These are phyloP conservation scores for Cordyceps cateniannulata DNA, from an alignment of 2,329 filamentous ascomycete species.

Conservation along the genomic window DNA sequence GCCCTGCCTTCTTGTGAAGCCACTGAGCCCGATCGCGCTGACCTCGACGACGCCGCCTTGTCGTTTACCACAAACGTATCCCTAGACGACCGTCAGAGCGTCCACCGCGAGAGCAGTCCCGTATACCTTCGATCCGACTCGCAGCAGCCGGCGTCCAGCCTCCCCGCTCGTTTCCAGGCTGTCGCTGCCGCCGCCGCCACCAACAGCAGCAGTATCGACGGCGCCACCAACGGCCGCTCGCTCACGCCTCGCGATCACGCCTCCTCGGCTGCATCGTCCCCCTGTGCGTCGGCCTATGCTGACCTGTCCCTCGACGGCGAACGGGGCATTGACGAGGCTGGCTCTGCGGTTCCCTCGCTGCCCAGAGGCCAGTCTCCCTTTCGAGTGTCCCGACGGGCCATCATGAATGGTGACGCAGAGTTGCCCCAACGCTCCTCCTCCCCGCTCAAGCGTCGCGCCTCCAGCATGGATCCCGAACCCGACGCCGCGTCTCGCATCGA, in stretches of 20 bases:
- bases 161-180: constrained; percentile 46
- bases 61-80: constrained; percentile 40
- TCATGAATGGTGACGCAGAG: constrained; percentile 53
- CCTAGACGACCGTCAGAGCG: constrained; percentile 11
- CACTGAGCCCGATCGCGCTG: constrained; percentile 34
- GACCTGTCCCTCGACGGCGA: constrained; percentile 53
- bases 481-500: constrained; percentile 34
- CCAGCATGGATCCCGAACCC: constrained; percentile 51
- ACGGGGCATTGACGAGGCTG: constrained; percentile 41
- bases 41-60: constrained; percentile 38
- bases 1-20: constrained; percentile 48
- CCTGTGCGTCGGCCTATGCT: constrained; percentile 47
- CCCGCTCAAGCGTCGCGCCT: constrained; percentile 57
- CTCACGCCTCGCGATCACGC: constrained; percentile 36
- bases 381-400: constrained; percentile 41
- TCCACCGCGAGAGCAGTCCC: constrained; percentile 26
- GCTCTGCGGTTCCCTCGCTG: constrained; percentile 28
- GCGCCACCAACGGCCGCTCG: constrained; percentile 25
- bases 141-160: constrained; percentile 38
- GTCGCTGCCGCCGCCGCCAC: constrained; percentile 23
- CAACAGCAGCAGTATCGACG: neutral
- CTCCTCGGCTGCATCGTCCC: constrained; percentile 52
- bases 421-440: constrained; percentile 56
- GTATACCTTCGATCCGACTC: constrained; percentile 37
- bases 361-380: constrained; percentile 48